Evolutionary conservation across 768 basidiomycete genomes (phyloP).

Genomic region (Gymnopilus dilepis): DNA sequence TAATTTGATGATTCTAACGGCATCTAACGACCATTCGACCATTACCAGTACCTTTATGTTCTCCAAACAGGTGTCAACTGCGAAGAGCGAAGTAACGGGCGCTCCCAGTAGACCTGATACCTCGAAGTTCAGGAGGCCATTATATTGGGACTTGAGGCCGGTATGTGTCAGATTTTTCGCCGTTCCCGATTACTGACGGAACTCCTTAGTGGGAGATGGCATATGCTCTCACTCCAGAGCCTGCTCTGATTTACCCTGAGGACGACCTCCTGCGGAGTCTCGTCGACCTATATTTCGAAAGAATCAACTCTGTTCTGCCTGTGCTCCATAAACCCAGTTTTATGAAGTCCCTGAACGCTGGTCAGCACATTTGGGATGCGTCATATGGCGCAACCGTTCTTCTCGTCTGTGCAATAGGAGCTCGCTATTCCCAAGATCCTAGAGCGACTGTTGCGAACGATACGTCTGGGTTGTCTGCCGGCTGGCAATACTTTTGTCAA

Average conservation of each 20-base stretch:
- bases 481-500: slow-evolving; percentile 68
- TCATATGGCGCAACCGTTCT: slow-evolving; percentile 64
- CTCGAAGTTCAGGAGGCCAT: slow-evolving; percentile 28
- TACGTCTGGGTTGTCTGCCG: slow-evolving; percentile 48
- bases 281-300: slow-evolving; percentile 62
- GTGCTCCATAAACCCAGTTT: slow-evolving; percentile 75
- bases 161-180: slow-evolving; percentile 21
- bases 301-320: slow-evolving; percentile 57
- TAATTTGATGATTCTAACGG: not conserved
- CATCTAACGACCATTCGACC: not conserved
- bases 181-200: not conserved
- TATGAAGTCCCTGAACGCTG: slow-evolving; percentile 48
- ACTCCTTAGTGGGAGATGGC: slow-evolving; percentile 42
- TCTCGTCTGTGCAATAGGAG: slow-evolving; percentile 66
- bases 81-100: slow-evolving; percentile 47
- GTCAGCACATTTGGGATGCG: slow-evolving; percentile 52
- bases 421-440: slow-evolving; percentile 61
- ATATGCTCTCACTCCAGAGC: slow-evolving; percentile 27
- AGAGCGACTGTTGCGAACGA: slow-evolving; percentile 41
- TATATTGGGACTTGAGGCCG: slow-evolving; percentile 36
- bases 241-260: slow-evolving; percentile 50
- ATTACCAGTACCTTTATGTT: slow-evolving; percentile 50
- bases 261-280: slow-evolving; percentile 52
- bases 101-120: slow-evolving; percentile 16
- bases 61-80: slow-evolving; percentile 43